phyloP scores from a whole-genome alignment of 345 rosid species.

The Raphanus raphanistrum region DNA sequence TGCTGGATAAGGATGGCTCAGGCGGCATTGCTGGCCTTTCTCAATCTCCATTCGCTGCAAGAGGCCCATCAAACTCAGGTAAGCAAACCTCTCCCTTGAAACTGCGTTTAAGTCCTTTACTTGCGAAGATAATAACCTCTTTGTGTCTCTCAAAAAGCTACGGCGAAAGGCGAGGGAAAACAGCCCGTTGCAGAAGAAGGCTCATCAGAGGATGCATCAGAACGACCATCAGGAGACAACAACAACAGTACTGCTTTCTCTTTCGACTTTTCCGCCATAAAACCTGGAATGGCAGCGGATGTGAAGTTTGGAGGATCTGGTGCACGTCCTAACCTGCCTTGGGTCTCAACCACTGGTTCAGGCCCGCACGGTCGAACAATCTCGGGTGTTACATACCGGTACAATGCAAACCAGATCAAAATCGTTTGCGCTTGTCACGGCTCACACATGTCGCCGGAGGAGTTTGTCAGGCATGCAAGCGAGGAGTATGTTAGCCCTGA shows the following conservation, averaged over 20 bases:
- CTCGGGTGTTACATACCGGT: conserved; percentile 86
- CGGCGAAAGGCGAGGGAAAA: conserved; percentile 66
- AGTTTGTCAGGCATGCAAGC: conserved; percentile 84
- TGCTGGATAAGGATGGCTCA: conserved; percentile 73
- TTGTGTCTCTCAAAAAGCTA: conserved; percentile 25
- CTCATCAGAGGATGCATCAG: conserved; percentile 57
- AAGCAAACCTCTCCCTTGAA: conserved; percentile 27
- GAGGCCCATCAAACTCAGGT: conserved; percentile 55
- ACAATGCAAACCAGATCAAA: conserved; percentile 65
- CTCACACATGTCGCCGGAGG: conserved; percentile 86
- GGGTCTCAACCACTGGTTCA: conserved; percentile 90
- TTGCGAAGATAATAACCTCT: neutral
- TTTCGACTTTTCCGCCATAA: conserved; percentile 72
- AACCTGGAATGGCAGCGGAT: conserved; percentile 83
- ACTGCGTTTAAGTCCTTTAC: neutral
- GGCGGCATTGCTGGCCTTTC: conserved; percentile 63
- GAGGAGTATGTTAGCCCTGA: conserved; percentile 62
- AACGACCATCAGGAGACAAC: conserved; percentile 49
- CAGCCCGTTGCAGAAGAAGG: conserved; percentile 73
- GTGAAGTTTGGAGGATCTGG: conserved; percentile 93
- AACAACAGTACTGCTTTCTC: conserved; percentile 37
- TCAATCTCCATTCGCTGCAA: conserved; percentile 56
- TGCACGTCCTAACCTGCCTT: conserved; percentile 78
- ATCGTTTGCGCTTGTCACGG: conserved; percentile 99
- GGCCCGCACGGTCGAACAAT: conserved; percentile 88